These are phyloP conservation scores for Ophiosphaerella korrae DNA, from an alignment of 2,329 filamentous ascomycete genomes.

Conservation along the genomic window DNA sequence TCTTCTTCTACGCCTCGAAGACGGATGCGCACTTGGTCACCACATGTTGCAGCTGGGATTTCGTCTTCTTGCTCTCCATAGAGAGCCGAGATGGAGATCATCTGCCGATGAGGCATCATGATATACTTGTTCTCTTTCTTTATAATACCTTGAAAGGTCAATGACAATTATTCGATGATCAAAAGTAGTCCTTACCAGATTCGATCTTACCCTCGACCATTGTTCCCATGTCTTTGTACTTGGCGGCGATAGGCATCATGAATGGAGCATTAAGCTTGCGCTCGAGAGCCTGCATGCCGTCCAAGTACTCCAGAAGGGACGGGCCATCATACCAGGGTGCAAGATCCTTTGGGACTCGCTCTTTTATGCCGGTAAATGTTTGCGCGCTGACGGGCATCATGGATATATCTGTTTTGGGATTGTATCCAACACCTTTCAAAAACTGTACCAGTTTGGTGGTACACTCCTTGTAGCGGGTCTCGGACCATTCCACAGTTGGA, in stretches of 20 bases:
- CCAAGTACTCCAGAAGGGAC: conserved; percentile 93
- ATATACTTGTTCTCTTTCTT: conserved; percentile 86
- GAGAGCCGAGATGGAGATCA: conserved; percentile 78
- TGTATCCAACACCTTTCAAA: conserved; percentile 91
- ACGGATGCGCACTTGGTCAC: conserved; percentile 91
- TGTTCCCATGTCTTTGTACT: conserved; percentile 96
- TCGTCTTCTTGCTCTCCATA: conserved; percentile 98
- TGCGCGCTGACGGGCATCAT: conserved; percentile 98
- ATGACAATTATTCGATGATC: neutral
- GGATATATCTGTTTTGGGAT: conserved; percentile 87
- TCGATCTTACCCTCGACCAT: conserved; percentile 98
- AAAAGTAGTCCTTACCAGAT: conserved; percentile 57
- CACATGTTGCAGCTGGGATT: conserved; percentile 77
- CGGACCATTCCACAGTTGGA: conserved; percentile 91
- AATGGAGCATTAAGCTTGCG: conserved; percentile 97
- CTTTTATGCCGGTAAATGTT: conserved; percentile 83
- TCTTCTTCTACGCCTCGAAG: conserved; percentile 96
- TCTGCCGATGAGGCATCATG: conserved; percentile 95
- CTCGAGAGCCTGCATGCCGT: conserved; percentile 88
- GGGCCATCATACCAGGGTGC: conserved; percentile 87
- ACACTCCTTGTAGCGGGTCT: conserved; percentile 92
- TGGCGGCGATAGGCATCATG: conserved; percentile 98
- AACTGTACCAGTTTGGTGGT: conserved; percentile 85
- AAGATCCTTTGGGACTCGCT: conserved; percentile 73
- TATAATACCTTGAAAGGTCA: conserved; percentile 64